Evolutionary conservation across 2,329 filamentous ascomycete species (phyloP).

Genomic region (Hypomyces perniciosus): DNA sequence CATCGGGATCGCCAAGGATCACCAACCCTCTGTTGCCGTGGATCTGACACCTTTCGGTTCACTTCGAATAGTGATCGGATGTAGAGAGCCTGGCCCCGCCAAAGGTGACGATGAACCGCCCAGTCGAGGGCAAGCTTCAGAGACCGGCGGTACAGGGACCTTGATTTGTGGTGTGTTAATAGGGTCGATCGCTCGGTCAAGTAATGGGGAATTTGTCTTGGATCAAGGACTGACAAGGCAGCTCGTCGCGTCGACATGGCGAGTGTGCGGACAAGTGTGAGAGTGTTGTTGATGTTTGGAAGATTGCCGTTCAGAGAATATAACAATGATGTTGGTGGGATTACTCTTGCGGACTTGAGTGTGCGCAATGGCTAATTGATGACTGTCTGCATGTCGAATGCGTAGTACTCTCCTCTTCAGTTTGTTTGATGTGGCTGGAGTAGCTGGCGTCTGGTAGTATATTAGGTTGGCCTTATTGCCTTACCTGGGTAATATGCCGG

Average conservation of each 20-base stretch:
- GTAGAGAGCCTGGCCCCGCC: slow-evolving; percentile 94
- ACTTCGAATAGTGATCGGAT: slow-evolving; percentile 93
- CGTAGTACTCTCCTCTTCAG: no score
- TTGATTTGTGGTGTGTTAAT: slow-evolving; percentile 22
- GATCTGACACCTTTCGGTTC: slow-evolving; percentile 78
- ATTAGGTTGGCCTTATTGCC: no score
- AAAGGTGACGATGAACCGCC: slow-evolving; percentile 86
- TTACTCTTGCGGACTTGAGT: no score
- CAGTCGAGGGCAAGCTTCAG: slow-evolving; percentile 93
- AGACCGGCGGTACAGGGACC: slow-evolving; percentile 82
- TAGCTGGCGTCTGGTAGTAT: no score
- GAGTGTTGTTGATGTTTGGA: no score
- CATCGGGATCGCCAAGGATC: background rate
- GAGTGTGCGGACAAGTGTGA: no score
- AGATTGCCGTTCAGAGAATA: no score
- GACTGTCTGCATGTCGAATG: no score
- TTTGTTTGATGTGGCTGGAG: no score
- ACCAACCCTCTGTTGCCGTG: slow-evolving; percentile 75
- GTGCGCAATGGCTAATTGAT: no score
- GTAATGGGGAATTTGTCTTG: slow-evolving; percentile 1
- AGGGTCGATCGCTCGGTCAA: slow-evolving; percentile 14
- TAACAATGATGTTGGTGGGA: no score
- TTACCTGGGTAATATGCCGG: no score
- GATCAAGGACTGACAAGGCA: slow-evolving; percentile 38
- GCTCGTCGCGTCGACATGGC: slow-evolving; percentile 38